phyloP scores from a whole-genome alignment of 2,329 filamentous ascomycete species.

The Fusarium sp. region DNA sequence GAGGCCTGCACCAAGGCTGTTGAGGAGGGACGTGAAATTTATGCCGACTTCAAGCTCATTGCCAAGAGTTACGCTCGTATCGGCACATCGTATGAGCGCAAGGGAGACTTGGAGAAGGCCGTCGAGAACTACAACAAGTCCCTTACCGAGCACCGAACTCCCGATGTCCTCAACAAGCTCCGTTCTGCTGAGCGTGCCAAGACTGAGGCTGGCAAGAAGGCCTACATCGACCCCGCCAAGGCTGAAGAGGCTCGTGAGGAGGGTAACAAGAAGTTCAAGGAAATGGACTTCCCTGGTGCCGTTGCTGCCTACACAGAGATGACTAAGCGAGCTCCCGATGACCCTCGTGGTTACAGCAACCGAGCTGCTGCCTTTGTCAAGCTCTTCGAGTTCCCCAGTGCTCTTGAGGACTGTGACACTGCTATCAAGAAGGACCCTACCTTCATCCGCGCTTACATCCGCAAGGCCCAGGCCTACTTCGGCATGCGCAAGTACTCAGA shows the following conservation, averaged over 20 bases:
- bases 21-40: constrained; percentile 87
- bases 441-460: constrained; percentile 96
- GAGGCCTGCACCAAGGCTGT: constrained; percentile 89
- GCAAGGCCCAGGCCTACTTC: constrained; percentile 94
- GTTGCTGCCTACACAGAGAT: constrained; percentile 96
- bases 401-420: constrained; percentile 89
- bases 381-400: constrained; percentile 93
- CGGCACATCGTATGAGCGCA: constrained; percentile 91
- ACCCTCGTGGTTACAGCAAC: constrained; percentile 96
- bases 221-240: constrained; percentile 90
- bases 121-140: constrained; percentile 93
- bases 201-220: constrained; percentile 77
- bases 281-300: constrained; percentile 92
- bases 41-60: constrained; percentile 97
- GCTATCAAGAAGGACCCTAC: constrained; percentile 91
- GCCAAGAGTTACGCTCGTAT: constrained; percentile 98
- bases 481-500: constrained; percentile 99
- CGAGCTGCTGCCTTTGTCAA: constrained; percentile 97
- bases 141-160: constrained; percentile 95
- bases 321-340: constrained; percentile 93
- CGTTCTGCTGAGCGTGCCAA: constrained; percentile 90
- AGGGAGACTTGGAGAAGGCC: constrained; percentile 81
- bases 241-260: constrained; percentile 95
- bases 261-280: constrained; percentile 97
- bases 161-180: constrained; percentile 92